Conservation (phyloP, 208 protist species). For the Herpetomonas samuelpessoai region DNA sequence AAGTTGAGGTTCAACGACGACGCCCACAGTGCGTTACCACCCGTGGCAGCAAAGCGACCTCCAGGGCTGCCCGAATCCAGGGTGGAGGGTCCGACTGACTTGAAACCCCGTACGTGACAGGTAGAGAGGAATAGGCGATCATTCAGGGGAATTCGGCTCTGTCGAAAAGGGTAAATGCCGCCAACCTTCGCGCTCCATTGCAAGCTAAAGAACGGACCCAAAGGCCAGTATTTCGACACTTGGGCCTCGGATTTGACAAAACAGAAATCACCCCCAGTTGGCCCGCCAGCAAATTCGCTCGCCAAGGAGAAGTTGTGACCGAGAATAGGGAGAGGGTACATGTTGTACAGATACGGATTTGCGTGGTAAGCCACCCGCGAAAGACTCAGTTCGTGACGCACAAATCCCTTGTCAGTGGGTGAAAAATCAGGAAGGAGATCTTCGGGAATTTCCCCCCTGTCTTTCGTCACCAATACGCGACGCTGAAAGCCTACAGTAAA, state of each 20-base stretch:
- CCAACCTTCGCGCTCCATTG: slow-evolving; percentile 66
- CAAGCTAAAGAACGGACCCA: slow-evolving; percentile 70
- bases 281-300: slow-evolving; percentile 69
- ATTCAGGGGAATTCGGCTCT: slow-evolving; percentile 64
- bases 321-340: slow-evolving; percentile 82
- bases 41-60: slow-evolving; percentile 63
- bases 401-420: slow-evolving; percentile 63
- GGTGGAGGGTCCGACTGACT: slow-evolving; percentile 76
- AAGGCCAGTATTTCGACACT: slow-evolving; percentile 58
- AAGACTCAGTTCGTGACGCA: slow-evolving; percentile 48
- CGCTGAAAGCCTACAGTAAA: slow-evolving; percentile 71
- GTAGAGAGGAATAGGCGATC: slow-evolving; percentile 83
- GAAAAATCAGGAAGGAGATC: slow-evolving; percentile 51
- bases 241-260: slow-evolving; percentile 78
- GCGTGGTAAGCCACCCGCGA: slow-evolving; percentile 65
- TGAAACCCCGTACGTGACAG: slow-evolving; percentile 77
- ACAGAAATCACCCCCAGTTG: slow-evolving; percentile 47
- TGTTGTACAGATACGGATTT: slow-evolving; percentile 71
- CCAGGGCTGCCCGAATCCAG: slow-evolving; percentile 31
- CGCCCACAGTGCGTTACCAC: slow-evolving; percentile 84
- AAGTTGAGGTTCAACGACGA: slow-evolving; percentile 80
- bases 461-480: slow-evolving; percentile 46
- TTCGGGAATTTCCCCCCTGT: slow-evolving; percentile 29
- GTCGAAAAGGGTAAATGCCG: slow-evolving; percentile 65
- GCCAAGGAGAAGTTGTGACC: slow-evolving; percentile 39